A percentile compares a stretch with the other conserved stretches of the same genome.
These are phyloP conservation scores for Crithidia sp. DNA, from an alignment of 208 protist genomes.

Conservation along the genomic window DNA sequence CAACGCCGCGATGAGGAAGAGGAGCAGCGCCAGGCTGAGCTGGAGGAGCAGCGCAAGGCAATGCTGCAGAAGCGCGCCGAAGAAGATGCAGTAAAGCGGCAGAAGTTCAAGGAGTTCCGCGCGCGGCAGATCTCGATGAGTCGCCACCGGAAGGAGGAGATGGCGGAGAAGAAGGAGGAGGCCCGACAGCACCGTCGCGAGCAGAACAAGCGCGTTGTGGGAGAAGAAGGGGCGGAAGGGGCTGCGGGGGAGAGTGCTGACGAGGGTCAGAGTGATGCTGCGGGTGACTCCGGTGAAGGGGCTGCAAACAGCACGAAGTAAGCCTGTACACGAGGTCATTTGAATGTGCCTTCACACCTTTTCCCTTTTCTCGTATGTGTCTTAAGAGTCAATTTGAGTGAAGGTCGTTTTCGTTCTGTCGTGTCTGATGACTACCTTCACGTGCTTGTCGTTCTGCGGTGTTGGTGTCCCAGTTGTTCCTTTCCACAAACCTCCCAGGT, in stretches of 20 bases:
- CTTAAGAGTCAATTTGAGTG: too few species aligned
- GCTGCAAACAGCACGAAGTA: neutral
- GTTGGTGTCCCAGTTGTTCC: too few species aligned
- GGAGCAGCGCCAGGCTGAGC: slow-evolving; percentile 39
- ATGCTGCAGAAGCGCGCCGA: slow-evolving; percentile 60
- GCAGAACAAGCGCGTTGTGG: slow-evolving; percentile 32
- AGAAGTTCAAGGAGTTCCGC: slow-evolving; percentile 82
- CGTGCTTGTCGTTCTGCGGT: too few species aligned
- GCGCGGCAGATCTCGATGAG: slow-evolving; percentile 80
- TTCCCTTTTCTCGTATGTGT: too few species aligned
- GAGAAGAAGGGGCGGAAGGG: neutral
- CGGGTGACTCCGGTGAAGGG: neutral
- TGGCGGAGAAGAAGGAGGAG: slow-evolving; percentile 51
- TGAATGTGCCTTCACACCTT: too few species aligned
- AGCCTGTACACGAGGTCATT: too few species aligned
- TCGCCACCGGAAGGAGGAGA: slow-evolving; percentile 60
- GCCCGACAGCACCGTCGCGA: slow-evolving; percentile 33
- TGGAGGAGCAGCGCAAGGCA: slow-evolving; percentile 61
- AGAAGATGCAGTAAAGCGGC: slow-evolving; percentile 71
- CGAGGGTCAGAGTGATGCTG: neutral
- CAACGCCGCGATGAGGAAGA: slow-evolving; percentile 74
- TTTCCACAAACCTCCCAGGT: too few species aligned
- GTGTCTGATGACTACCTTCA: too few species aligned
- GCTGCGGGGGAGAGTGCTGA: slow-evolving; percentile 5
- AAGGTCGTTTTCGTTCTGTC: too few species aligned